Evolutionary conservation across 1,139 yeast genomes (phyloP).

Genomic region (Candida anutae): DNA sequence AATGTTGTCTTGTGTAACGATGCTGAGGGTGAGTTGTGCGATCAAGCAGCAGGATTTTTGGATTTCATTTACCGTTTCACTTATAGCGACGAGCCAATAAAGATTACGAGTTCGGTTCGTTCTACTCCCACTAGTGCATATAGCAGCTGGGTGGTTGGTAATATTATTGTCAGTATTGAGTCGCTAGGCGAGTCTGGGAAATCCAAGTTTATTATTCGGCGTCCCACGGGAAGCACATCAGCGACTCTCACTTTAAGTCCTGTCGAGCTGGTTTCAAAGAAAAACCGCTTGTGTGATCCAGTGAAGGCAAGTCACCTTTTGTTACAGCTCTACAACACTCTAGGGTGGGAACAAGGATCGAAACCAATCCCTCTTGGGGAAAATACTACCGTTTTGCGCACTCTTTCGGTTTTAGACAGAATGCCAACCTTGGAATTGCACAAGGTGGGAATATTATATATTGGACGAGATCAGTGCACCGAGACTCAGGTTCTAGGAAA

Average conservation of each 20-base stretch:
- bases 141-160: conserved; percentile 58
- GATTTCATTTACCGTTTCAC: conserved; percentile 67
- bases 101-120: conserved; percentile 16
- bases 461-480: conserved; percentile 56
- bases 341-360: conserved; percentile 8
- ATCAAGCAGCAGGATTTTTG: conserved; percentile 46
- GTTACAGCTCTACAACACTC: conserved; percentile 24
- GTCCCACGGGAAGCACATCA: conserved; percentile 60
- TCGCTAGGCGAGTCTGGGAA: conserved; percentile 48
- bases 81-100: conserved; percentile 55
- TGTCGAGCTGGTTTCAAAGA: conserved; percentile 14
- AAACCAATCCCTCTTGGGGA: conserved; percentile 31
- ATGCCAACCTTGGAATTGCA: conserved; percentile 75
- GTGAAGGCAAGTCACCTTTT: conserved; percentile 22
- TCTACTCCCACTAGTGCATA: conserved; percentile 3
- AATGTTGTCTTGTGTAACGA: conserved; percentile 41
- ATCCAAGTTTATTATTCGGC: conserved; percentile 44
- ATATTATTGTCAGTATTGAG: conserved; percentile 48
- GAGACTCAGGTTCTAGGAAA: conserved; percentile 65
- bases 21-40: conserved; percentile 23
- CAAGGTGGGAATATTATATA: conserved; percentile 70
- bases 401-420: conserved; percentile 60
- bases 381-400: conserved; percentile 48
- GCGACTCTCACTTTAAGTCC: conserved; percentile 20
- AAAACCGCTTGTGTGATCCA: conserved; percentile 1